Evolutionary conservation across 1,284 basidiomycete genomes (phyloP), one percentile per base, ranked within the genome.

Genomic region (Malassezia equina): DNA sequence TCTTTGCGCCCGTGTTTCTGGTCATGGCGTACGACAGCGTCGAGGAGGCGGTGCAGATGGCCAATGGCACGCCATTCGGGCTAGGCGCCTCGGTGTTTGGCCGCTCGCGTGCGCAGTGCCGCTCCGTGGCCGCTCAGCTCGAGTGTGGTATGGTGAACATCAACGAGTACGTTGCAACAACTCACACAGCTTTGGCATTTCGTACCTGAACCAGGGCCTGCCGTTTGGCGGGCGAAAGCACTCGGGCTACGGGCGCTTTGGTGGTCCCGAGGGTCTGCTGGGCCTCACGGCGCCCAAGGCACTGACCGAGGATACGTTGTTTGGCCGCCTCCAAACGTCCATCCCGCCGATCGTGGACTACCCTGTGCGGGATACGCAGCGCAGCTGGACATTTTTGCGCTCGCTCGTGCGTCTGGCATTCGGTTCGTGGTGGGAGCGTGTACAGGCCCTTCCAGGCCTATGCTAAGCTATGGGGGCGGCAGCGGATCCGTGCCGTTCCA

Each of bases 51-150:
- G 84, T 91, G 63, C 90, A 88, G 0, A 84, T 91, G 61, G 88
- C 93, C 0, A 95, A 95, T 69, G 80, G 81, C 13, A 89, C 88
- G 1, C 80, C 82, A 29, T 96, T 88, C 75, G 93, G 87, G 8
- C 82, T 98, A n/a, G 93, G 91, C 41, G 88, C 89, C 1, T 87
- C 87, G 54, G 88, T 98, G n/a, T 96, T 91, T 71, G 91, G 91
- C 8, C 83, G 83, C 11, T 81, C 85, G 67, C 82, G 85, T 68
- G 79, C 80, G 27, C 78, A 86, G 42, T 90, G 88, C 69, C 64
- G 85, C 49, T 78, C 83, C 50, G 84, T 96, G 11, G 89, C 90
- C 15, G 81, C 83, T 53, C 76, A 79, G 47, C 77, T 96, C 44
- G 81, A 91, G 55, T 90, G 88, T 63, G 93, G 93, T 34, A 96